phyloP scores from a whole-genome alignment of 2,329 filamentous ascomycete species.

The Neopestalotiopsis clavispora region DNA sequence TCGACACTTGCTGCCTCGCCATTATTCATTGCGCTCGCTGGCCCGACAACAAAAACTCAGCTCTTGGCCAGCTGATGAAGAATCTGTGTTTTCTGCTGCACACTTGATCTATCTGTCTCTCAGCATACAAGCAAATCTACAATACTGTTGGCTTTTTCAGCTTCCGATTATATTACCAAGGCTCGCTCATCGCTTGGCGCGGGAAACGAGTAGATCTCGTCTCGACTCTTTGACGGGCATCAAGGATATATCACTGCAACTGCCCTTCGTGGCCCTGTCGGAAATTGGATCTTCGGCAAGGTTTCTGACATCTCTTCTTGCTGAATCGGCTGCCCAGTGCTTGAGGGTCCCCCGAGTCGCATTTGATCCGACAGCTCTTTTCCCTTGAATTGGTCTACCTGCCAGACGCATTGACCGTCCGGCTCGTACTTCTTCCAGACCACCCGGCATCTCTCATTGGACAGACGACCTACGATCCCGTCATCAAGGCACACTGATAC shows the following conservation, averaged over 20 bases:
- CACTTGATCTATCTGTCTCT: not conserved
- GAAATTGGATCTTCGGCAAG: slow-evolving; percentile 3
- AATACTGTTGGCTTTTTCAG: not conserved
- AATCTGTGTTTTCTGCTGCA: not conserved
- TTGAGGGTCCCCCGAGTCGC: not conserved
- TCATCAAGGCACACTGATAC: slow-evolving; percentile 15
- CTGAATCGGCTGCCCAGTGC: no score
- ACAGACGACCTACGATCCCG: not conserved
- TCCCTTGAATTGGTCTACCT: slow-evolving; percentile 7
- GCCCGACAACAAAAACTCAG: not conserved
- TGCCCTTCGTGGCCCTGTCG: not conserved
- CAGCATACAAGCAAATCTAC: not conserved
- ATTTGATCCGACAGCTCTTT: slow-evolving; percentile 1
- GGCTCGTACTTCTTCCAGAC: slow-evolving; percentile 16
- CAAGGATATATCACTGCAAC: not conserved
- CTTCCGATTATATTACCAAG: not conserved
- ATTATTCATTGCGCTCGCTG: not conserved
- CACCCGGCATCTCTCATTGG: not conserved
- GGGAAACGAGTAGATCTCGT: not conserved
- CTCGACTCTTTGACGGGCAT: not conserved
- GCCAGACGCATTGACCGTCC: slow-evolving; percentile 16
- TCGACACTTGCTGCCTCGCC: not conserved
- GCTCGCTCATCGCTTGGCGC: not conserved
- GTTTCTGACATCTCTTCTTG: not conserved
- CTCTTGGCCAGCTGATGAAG: not conserved